phyloP scores from a whole-genome alignment of 345 rosid genomes.

The Aurinia saxatilis region DNA sequence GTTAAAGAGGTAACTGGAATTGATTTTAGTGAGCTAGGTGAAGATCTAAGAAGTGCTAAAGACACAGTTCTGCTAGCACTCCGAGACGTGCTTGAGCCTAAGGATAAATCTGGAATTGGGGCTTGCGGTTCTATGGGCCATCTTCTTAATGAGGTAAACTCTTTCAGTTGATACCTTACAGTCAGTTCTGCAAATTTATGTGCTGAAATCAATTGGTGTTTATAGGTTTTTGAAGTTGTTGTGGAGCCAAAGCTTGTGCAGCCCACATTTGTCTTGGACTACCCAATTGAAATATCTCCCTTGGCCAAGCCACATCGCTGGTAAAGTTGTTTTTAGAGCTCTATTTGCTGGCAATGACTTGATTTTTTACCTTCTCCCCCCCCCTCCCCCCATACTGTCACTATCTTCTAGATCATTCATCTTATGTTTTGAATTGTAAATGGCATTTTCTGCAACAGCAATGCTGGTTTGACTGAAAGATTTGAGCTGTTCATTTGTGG shows the following conservation, averaged over 20 bases:
- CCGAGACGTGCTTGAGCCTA: conserved; percentile 47
- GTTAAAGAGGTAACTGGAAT: conserved; percentile 72
- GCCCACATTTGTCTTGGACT: conserved; percentile 93
- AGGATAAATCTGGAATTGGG: conserved; percentile 64
- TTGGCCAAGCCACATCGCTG: conserved; percentile 89
- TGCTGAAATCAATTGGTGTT: conserved; percentile 2
- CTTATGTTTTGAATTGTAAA: not conserved
- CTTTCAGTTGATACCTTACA: not conserved
- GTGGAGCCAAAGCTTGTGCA: conserved; percentile 92
- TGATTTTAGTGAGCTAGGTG: conserved; percentile 48
- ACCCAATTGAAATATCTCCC: conserved; percentile 92
- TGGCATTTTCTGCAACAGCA: conserved; percentile 29
- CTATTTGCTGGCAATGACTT: not conserved
- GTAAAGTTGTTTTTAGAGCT: conserved; percentile 30
- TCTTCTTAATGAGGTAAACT: conserved; percentile 78
- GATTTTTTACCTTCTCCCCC: not conserved
- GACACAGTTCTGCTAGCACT: conserved; percentile 50
- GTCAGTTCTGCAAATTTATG: not conserved
- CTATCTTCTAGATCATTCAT: conserved; percentile 8
- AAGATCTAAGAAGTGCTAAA: conserved; percentile 58
- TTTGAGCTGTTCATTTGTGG: conserved; percentile 95
- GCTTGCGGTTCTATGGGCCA: conserved; percentile 73
- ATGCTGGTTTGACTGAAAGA: conserved; percentile 77
- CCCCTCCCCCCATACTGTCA: too few species aligned
- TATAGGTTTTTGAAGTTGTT: conserved; percentile 75